Conservation (phyloP, 768 basidiomycete species). For the Xanthoconium purpureum region DNA sequence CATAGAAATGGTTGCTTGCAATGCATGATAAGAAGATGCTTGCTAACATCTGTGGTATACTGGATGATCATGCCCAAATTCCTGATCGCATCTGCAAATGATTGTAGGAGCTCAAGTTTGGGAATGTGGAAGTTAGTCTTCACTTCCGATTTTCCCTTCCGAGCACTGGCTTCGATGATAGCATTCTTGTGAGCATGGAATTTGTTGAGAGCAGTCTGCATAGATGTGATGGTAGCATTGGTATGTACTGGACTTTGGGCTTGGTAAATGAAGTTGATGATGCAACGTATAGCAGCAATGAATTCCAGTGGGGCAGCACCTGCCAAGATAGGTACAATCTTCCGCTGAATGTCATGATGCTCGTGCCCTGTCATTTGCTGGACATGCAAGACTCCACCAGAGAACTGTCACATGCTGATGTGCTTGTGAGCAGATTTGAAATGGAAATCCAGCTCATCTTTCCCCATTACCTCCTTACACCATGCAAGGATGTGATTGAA, state of each 20-base stretch:
- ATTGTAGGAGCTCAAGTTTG: not conserved
- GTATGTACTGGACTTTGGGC: conserved; percentile 19
- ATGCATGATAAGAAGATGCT: not conserved
- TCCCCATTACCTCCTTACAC: no score
- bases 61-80: not conserved
- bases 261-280: conserved; percentile 28
- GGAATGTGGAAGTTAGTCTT: not conserved
- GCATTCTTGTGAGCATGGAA: not conserved
- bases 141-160: no score
- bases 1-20: not conserved
- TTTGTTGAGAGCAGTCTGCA: not conserved
- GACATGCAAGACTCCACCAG: conserved; percentile 37
- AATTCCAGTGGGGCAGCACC: not conserved
- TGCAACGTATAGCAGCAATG: conserved; percentile 3
- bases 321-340: conserved; percentile 24
- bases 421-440: no score
- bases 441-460: no score
- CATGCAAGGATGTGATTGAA: no score
- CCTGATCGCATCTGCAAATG: not conserved
- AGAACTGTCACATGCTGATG: no score
- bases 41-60: not conserved
- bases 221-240: not conserved
- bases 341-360: conserved; percentile 36
- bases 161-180: not conserved
- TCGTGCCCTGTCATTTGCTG: conserved; percentile 43